phyloP scores from a whole-genome alignment of 1,284 basidiomycete species.

The Puccinia sorghi region DNA sequence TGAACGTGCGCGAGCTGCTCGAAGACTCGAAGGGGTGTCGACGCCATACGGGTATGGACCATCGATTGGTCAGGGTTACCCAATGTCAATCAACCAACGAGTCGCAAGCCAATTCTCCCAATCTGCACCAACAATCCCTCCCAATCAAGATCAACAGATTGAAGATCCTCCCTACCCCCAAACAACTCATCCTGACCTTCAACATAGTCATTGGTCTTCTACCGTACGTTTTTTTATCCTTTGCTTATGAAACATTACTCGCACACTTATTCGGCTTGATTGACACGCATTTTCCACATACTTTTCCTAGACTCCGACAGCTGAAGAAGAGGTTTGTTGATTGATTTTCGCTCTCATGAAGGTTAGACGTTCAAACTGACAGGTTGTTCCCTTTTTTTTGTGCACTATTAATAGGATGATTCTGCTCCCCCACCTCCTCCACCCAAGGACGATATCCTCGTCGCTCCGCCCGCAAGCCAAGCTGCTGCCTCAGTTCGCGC shows the following conservation, averaged over 20 bases:
- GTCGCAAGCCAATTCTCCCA: conserved; percentile 4
- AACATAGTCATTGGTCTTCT: conserved; percentile 49
- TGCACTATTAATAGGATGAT: conserved; percentile 10
- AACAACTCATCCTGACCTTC: conserved; percentile 7
- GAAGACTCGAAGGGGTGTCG: conserved; percentile 47
- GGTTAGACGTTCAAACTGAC: not conserved
- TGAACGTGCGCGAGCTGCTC: conserved; percentile 48
- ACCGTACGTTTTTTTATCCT: conserved; percentile 22
- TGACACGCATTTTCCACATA: not conserved
- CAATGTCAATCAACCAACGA: not conserved
- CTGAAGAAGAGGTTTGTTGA: conserved; percentile 9
- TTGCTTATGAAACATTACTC: not conserved
- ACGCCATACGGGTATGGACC: conserved; percentile 39
- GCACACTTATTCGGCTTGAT: not conserved
- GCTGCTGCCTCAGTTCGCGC: conserved; percentile 19
- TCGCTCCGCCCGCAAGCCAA: conserved; percentile 16
- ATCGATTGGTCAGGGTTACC: conserved; percentile 1
- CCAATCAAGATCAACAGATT: conserved; percentile 31
- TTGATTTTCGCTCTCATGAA: not conserved
- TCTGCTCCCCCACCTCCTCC: conserved; percentile 34
- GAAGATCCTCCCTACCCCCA: not conserved
- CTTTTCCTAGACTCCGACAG: conserved; percentile 36
- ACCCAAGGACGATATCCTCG: conserved; percentile 28
- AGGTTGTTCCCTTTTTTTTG: not conserved
- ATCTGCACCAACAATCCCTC: not conserved